Percentiles rank a stretch among this genome's conserved stretches.
phyloP scores from a whole-genome alignment of 192 early-diverging fungal species.

The Endogone sp. region DNA sequence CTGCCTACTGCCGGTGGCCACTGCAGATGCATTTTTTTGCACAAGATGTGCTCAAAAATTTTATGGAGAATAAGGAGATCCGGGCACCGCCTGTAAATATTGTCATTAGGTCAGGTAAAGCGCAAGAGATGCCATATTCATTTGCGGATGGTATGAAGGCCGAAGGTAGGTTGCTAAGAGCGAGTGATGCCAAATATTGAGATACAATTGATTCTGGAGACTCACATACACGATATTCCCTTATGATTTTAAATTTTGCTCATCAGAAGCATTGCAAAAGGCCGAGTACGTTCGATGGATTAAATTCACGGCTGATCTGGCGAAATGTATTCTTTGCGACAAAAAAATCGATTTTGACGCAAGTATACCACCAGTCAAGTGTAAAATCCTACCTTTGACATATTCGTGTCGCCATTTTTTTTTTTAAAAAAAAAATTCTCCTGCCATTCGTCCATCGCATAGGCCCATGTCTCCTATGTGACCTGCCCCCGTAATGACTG shows the following conservation, averaged over 20 bases:
- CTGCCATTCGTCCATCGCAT: neutral
- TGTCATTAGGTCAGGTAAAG: neutral
- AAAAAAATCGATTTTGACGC: neutral
- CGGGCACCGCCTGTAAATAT: neutral
- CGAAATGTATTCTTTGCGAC: neutral
- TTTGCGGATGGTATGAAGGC: neutral
- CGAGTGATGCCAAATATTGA: too few relatives aligned
- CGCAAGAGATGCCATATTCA: neutral
- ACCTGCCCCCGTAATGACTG: neutral
- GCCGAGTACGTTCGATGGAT: neutral
- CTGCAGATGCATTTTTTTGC: conserved; percentile 10
- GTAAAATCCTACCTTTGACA: neutral
- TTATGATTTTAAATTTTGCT: too few relatives aligned
- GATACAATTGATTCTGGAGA: too few relatives aligned
- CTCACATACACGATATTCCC: too few relatives aligned
- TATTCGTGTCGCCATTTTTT: neutral
- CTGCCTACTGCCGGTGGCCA: conserved; percentile 9
- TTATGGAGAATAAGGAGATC: neutral
- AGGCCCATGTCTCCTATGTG: neutral
- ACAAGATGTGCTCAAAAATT: neutral
- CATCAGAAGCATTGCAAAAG: neutral
- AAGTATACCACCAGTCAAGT: neutral
- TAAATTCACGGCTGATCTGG: neutral
- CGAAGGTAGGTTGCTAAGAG: neutral
- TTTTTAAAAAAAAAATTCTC: neutral